Percentiles rank a stretch among this genome's conserved stretches.
phyloP scores from a whole-genome alignment of 345 rosid species.

The Eucalyptus guilfoylei region DNA sequence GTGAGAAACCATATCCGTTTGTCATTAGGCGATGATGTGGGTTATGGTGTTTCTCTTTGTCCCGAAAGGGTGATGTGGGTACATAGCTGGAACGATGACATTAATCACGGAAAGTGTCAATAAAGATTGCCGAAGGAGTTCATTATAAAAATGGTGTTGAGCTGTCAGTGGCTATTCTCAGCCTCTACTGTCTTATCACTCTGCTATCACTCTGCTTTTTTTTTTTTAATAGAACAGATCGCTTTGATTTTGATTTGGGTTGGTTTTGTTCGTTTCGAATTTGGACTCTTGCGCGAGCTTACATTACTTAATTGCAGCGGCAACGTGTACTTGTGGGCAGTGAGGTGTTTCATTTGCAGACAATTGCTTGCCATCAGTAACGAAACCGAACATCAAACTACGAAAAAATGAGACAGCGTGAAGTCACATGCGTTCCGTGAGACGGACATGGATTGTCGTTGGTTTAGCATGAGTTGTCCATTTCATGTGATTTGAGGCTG shows the following conservation, averaged over 20 bases:
- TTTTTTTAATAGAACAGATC: not conserved
- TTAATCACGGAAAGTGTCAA: not conserved
- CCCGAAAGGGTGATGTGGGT: not conserved
- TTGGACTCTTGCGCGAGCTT: not conserved
- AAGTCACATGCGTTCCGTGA: not conserved
- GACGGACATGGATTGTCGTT: not conserved
- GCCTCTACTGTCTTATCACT: not conserved
- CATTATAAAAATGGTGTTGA: not conserved
- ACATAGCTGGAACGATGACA: not conserved
- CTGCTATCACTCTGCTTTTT: not conserved
- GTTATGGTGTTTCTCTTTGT: not conserved
- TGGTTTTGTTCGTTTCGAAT: not conserved
- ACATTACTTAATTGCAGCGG: not conserved
- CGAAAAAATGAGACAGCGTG: not conserved
- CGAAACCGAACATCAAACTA: not conserved
- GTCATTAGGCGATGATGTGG: not conserved
- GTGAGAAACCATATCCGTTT: not conserved
- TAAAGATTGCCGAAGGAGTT: not conserved
- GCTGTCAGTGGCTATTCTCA: not conserved
- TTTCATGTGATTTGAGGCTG: not conserved
- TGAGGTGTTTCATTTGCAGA: not conserved
- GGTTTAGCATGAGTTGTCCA: not conserved
- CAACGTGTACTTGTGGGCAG: not conserved
- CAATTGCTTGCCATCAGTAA: not conserved
- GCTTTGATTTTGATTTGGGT: not conserved